Conservation (phyloP, 495 filamentous ascomycete species). For the Astrothelium macrocarpum region DNA sequence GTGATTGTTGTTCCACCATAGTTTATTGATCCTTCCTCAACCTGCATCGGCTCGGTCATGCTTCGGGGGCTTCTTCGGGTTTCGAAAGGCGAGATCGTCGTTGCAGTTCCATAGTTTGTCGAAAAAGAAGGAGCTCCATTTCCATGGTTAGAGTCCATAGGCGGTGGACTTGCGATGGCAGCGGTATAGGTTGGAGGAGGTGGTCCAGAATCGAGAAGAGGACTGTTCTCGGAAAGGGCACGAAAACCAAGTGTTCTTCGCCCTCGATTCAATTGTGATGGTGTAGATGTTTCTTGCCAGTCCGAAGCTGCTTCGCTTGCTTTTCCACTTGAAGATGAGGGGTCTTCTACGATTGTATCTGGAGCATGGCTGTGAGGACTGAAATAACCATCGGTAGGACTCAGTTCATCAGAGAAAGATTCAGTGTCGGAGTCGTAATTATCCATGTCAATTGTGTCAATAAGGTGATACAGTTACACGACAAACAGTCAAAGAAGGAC, state of each 20-base stretch:
- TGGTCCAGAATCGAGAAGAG: background rate
- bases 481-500: background rate
- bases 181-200: background rate
- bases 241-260: background rate
- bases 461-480: background rate
- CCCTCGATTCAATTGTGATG: background rate
- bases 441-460: background rate
- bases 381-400: background rate
- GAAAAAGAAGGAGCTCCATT: background rate
- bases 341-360: background rate
- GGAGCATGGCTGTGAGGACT: background rate
- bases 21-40: background rate
- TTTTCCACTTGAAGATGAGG: background rate
- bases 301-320: background rate
- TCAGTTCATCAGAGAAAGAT: conserved; percentile 1
- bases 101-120: background rate
- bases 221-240: background rate
- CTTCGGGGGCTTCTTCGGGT: background rate
- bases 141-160: background rate
- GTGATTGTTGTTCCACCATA: too few species aligned
- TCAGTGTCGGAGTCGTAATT: background rate
- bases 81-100: background rate
- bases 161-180: background rate
- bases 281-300: background rate
- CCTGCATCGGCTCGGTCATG: background rate